Evolutionary conservation across 1,284 basidiomycete species (phyloP).

Genomic region (Ceratobasidium sp.): DNA sequence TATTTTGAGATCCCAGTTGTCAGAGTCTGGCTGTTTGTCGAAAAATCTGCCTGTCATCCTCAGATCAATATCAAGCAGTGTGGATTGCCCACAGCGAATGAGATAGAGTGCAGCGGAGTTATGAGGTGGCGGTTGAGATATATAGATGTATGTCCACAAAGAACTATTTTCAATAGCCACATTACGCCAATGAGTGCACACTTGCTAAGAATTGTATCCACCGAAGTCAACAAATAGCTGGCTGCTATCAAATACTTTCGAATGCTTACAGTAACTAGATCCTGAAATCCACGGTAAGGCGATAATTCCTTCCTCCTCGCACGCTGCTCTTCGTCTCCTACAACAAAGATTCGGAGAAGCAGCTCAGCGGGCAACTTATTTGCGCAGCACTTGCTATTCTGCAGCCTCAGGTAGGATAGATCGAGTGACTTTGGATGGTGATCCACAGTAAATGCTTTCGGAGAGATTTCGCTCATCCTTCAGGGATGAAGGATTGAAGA

Average conservation of each 20-base stretch:
- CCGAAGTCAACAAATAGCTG: neutral
- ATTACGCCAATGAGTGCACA: slow-evolving; percentile 26
- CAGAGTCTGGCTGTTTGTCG: neutral
- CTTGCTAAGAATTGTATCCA: neutral
- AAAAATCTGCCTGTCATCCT: slow-evolving; percentile 3
- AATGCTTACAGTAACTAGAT: slow-evolving; percentile 7
- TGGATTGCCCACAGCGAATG: slow-evolving; percentile 2
- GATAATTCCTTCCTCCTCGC: neutral
- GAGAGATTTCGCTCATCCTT: too few relatives aligned
- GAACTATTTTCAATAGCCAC: slow-evolving; percentile 20
- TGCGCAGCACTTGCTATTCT: neutral
- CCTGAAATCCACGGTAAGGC: slow-evolving; percentile 10
- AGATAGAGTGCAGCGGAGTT: slow-evolving; percentile 1
- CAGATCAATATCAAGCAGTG: slow-evolving; percentile 6
- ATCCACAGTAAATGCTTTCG: neutral
- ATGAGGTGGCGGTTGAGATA: neutral
- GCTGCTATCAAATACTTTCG: neutral
- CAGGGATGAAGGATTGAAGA: too few relatives aligned
- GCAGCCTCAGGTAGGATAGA: neutral
- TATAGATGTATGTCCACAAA: slow-evolving; percentile 41
- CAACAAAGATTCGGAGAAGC: slow-evolving; percentile 1
- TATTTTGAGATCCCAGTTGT: neutral
- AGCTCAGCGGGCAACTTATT: slow-evolving; percentile 28
- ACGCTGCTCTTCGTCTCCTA: slow-evolving; percentile 18
- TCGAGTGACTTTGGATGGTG: neutral